Percentiles rank a stretch among this genome's conserved stretches.
These are phyloP conservation scores for Aspergillus fructus DNA, from an alignment of 2,329 filamentous ascomycete genomes.

Conservation along the genomic window DNA sequence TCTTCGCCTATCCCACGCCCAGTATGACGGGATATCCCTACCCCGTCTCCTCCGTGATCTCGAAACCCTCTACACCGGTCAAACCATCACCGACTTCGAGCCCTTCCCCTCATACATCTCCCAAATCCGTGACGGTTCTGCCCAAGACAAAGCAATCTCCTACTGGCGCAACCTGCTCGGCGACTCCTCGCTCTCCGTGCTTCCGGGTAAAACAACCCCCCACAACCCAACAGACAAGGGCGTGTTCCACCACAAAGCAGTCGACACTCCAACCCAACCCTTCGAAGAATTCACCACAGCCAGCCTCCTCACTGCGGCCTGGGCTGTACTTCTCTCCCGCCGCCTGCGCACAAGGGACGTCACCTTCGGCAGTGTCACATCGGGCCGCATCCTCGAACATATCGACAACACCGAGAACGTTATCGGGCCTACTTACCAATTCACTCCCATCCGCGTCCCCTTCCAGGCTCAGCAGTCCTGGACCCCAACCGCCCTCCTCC, in stretches of 20 bases:
- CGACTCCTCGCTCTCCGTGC: slow-evolving; percentile 48
- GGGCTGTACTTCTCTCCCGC: slow-evolving; percentile 60
- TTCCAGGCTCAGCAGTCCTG: slow-evolving; percentile 46
- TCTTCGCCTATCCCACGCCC: slow-evolving; percentile 63
- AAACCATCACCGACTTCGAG: slow-evolving; percentile 27
- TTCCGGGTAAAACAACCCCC: slow-evolving; percentile 16
- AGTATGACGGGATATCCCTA: slow-evolving; percentile 66
- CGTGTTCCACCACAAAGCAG: slow-evolving; percentile 5
- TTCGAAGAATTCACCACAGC: slow-evolving; percentile 58
- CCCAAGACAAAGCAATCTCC: slow-evolving; percentile 48
- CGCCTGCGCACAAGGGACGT: slow-evolving; percentile 53
- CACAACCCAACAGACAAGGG: slow-evolving; percentile 22
- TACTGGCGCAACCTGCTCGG: slow-evolving; percentile 54
- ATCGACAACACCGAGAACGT: slow-evolving; percentile 53
- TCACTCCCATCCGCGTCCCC: slow-evolving; percentile 57
- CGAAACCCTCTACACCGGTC: slow-evolving; percentile 48
- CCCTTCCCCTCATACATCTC: slow-evolving; percentile 46
- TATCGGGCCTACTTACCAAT: slow-evolving; percentile 57
- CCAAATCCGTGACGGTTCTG: slow-evolving; percentile 26
- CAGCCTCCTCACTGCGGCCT: slow-evolving; percentile 62
- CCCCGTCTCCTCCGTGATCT: slow-evolving; percentile 59
- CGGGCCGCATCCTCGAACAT: slow-evolving; percentile 57
- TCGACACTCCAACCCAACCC: slow-evolving; percentile 34
- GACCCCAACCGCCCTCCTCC: slow-evolving; percentile 51
- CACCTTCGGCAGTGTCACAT: slow-evolving; percentile 63